Evolutionary conservation across 192 early-diverging fungal genomes (phyloP), one percentile per base, ranked within the genome.

Genomic region (Backusella morwellensis): DNA sequence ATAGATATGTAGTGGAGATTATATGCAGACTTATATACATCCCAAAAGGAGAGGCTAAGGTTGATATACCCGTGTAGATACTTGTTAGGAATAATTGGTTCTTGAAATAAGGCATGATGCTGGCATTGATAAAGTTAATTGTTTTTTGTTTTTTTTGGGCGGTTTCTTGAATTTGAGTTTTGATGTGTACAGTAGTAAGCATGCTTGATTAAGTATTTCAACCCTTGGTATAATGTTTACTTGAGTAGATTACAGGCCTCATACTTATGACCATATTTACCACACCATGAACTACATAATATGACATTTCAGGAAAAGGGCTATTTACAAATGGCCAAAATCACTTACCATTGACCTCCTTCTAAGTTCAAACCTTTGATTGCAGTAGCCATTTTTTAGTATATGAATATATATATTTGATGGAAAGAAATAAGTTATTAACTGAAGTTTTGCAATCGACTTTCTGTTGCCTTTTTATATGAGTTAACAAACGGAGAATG

Each of bases 201-300:
- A n/a, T 63, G 56, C 12, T 63, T 63, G 21, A 26, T 63, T 12
- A 26, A 29, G 21, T 63, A 63, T 23, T 63, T 29, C 23, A 63
- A 63, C 26, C 8, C 12, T 29, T 29, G 21, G 9, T 63, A 26
- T 26, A 26, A 12, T 63, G 21, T 66, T 73, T 68, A 79, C 72
- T 79, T 79, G 34, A 79, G 63, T 29, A 79, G 41, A 21, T 68
- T 50, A 70, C 78, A 79, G 7, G 0, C 63, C 6, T 32, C 21
- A 68, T 32, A n/a, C 21, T 79, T 70, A 52, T 79, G 78, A 23
- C 78, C 78, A 47, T 79, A 79, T 71, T 79, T 79, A 40, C 78
- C 78, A 47, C 78, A 79, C 78, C 78, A 79, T 21, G 73, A 26
- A 71, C 78, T 79, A 77, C 19, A 32, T 32, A 35, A 41, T n/a